Evolutionary conservation across 208 protist genomes (phyloP).

Genomic region (Acanthamoeba healyi): DNA sequence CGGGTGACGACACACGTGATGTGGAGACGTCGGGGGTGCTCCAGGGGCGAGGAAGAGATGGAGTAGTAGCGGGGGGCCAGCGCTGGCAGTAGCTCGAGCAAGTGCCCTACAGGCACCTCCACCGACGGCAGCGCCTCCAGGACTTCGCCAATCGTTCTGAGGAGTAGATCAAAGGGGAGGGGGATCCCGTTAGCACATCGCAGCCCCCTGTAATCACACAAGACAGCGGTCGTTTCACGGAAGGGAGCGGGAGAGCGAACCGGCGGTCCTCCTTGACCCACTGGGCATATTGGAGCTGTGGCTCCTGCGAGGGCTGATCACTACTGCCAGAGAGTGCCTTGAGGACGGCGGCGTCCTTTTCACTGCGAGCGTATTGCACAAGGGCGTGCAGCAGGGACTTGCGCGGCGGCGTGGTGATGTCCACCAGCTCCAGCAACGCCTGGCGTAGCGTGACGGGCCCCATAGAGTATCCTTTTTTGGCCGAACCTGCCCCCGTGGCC

Average conservation of each 20-base stretch:
- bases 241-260: not conserved
- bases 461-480: constrained; percentile 5
- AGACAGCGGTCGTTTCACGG: too few relatives aligned
- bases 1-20: constrained; percentile 80
- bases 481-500: not conserved
- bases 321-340: not conserved
- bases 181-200: too few relatives aligned
- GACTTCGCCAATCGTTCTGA: constrained; percentile 75
- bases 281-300: constrained; percentile 35
- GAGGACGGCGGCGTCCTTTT: constrained; percentile 58
- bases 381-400: constrained; percentile 75
- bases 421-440: constrained; percentile 50
- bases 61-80: constrained; percentile 96
- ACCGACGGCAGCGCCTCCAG: constrained; percentile 74
- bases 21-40: constrained; percentile 73
- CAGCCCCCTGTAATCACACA: too few relatives aligned
- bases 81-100: constrained; percentile 92
- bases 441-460: constrained; percentile 49
- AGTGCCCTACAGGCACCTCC: constrained; percentile 77
- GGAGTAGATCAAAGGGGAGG: too few relatives aligned
- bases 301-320: not conserved
- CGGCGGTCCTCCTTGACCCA: constrained; percentile 72
- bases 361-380: constrained; percentile 72
- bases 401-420: constrained; percentile 66
- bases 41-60: constrained; percentile 93